These are phyloP conservation scores for Sporisorium iseilematis-ciliati DNA, from an alignment of 1,284 basidiomycete species.

Conservation along the genomic window DNA sequence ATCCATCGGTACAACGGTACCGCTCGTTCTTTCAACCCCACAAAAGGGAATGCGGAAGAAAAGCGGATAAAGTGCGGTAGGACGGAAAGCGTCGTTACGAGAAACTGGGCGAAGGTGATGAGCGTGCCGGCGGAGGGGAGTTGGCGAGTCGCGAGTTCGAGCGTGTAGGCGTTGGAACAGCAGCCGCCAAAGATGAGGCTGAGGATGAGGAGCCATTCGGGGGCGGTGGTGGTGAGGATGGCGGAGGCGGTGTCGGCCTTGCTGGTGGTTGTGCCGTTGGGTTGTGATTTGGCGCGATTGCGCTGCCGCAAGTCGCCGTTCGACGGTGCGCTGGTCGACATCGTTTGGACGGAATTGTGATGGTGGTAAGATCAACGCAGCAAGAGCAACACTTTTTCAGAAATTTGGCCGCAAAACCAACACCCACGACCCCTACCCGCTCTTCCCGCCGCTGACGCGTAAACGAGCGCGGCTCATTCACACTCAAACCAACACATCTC, in stretches of 20 bases:
- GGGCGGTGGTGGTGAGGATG: conserved; percentile 30
- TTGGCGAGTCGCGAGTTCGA: conserved; percentile 61
- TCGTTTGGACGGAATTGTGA: neutral
- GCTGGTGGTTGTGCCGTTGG: neutral
- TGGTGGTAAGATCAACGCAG: conserved; percentile 2
- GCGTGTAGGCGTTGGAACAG: conserved; percentile 65
- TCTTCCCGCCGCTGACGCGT: conserved; percentile 25
- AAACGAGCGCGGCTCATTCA: conserved; percentile 2
- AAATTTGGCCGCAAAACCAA: conserved; percentile 1
- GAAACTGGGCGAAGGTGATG: conserved; percentile 66
- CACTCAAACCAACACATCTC: neutral
- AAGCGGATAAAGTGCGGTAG: conserved; percentile 52
- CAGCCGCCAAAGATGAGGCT: conserved; percentile 68
- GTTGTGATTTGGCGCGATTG: neutral
- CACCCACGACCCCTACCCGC: too few species aligned
- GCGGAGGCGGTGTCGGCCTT: conserved; percentile 6
- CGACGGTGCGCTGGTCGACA: conserved; percentile 1
- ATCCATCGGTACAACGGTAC: conserved; percentile 83
- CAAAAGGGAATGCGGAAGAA: conserved; percentile 2
- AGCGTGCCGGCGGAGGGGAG: conserved; percentile 62
- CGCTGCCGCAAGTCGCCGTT: conserved; percentile 17
- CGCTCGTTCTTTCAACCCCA: conserved; percentile 22
- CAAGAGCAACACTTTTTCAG: neutral
- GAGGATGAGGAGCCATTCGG: conserved; percentile 59
- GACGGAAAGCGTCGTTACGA: conserved; percentile 55